Evolutionary conservation across 805 yeast species (phyloP), one percentile per base, ranked within the genome.

Genomic region (Candida ficus): DNA sequence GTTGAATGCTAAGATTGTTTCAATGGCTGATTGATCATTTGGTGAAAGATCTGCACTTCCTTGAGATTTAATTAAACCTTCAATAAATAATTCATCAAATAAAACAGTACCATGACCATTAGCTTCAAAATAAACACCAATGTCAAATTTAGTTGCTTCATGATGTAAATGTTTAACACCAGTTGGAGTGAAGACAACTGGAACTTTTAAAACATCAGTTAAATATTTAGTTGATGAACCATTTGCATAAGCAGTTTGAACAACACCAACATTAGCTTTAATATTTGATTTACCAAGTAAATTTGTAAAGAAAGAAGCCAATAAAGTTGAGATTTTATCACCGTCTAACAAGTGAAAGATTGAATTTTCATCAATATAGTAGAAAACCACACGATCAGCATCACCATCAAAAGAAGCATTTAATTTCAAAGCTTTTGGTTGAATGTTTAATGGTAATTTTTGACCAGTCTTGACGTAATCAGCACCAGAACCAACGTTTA

Each of bases 41-140:
- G 70, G 70, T 8, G 68, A 56, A 0, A 57, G 42, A 2, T 76
- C 64, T 26, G 59, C 48, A 37, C 62, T 61, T 9, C 53, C 53
- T 19, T 21, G 33, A 16, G 22, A 18, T 16, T 36, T 19, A 3
- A 53, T 52, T 42, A 76, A 68, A 6, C 67, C 66, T 25, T 57
- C 53, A 19, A 62, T 62, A 41, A 77, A 76, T 12, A 64, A 60
- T 1, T 76, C 71, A 5, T 86, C 78, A 58, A 93, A 93, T 17
- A 88, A 69, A 7, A 91, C 95, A 0, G 99, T 93, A 12, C 99
- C 99, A 58, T 93, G 99, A n/a, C 99, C 99, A 59, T 93, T 93
- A 39, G 99, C 99, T 67, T 93, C 99, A 54, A 93, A 93, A 64
- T 93, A 93, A 13, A 93, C 80, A 20, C 99, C 99, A 46, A 91